phyloP scores from a whole-genome alignment of 1,139 yeast genomes.

The Debaryomyces nepalensis region DNA sequence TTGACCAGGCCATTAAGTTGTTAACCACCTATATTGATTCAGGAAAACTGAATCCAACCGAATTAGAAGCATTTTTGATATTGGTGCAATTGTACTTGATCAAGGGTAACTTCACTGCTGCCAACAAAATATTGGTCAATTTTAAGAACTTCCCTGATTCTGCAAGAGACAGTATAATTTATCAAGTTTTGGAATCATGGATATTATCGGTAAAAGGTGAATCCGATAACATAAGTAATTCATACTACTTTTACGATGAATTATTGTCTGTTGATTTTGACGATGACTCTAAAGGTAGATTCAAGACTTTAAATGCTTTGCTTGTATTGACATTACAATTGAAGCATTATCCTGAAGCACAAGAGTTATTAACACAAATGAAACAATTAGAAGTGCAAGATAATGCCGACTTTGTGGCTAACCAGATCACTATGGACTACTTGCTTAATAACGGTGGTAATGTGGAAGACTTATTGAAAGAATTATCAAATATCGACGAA shows the following conservation, averaged over 20 bases:
- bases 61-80: slow-evolving; percentile 50
- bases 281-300: slow-evolving; percentile 42
- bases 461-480: slow-evolving; percentile 42
- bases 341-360: slow-evolving; percentile 51
- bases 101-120: slow-evolving; percentile 43
- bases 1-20: slow-evolving; percentile 44
- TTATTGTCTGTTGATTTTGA: slow-evolving; percentile 54
- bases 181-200: slow-evolving; percentile 73
- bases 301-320: slow-evolving; percentile 40
- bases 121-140: slow-evolving; percentile 38
- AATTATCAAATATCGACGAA: slow-evolving; percentile 47
- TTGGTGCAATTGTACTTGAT: slow-evolving; percentile 48
- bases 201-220: slow-evolving; percentile 59
- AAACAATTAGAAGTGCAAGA: slow-evolving; percentile 37
- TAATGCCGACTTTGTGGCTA: slow-evolving; percentile 59
- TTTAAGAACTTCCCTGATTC: slow-evolving; percentile 45
- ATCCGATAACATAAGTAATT: slow-evolving; percentile 58
- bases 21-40: slow-evolving; percentile 33
- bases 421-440: slow-evolving; percentile 58
- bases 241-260: slow-evolving; percentile 77
- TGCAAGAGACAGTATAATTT: slow-evolving; percentile 69
- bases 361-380: slow-evolving; percentile 52
- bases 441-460: slow-evolving; percentile 51
- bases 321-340: slow-evolving; percentile 50
- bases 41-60: slow-evolving; percentile 27